Conservation (phyloP, 2,329 filamentous ascomycete species). For the Aspergillus proliferans region DNA sequence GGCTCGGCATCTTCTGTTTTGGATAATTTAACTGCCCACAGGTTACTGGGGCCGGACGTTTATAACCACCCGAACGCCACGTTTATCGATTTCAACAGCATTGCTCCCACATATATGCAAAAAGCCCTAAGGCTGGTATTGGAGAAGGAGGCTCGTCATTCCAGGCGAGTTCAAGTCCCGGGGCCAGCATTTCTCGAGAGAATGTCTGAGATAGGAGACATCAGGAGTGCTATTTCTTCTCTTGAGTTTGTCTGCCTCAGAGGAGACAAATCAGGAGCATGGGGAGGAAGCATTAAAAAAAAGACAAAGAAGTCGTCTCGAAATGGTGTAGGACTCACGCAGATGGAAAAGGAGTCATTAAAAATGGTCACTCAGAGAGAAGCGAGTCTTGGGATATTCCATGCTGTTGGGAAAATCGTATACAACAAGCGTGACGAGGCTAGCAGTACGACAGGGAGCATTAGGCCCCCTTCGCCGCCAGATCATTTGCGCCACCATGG, state of each 20-base stretch:
- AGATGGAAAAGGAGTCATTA: conserved; percentile 71
- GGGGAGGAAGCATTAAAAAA: conserved; percentile 66
- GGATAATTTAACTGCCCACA: conserved; percentile 89
- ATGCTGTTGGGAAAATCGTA: conserved; percentile 90
- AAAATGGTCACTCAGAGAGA: conserved; percentile 80
- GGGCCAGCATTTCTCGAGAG: conserved; percentile 71
- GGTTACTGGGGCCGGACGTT: conserved; percentile 80
- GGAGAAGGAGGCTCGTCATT: conserved; percentile 75
- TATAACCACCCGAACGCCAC: conserved; percentile 71
- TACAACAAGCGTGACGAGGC: conserved; percentile 81
- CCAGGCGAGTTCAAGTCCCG: conserved; percentile 67
- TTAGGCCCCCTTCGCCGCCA: conserved; percentile 52
- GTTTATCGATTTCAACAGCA: conserved; percentile 85
- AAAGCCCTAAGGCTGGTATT: conserved; percentile 80
- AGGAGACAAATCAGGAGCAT: conserved; percentile 65
- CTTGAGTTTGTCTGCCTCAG: conserved; percentile 88
- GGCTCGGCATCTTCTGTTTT: conserved; percentile 77
- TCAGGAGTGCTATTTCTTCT: conserved; percentile 85
- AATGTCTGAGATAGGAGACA: conserved; percentile 81
- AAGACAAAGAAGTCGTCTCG: conserved; percentile 59
- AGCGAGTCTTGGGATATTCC: conserved; percentile 86
- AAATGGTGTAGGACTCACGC: conserved; percentile 51
- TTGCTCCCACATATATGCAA: conserved; percentile 76
- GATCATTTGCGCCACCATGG: conserved; percentile 52
- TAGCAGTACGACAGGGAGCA: conserved; percentile 26